Base-by-base conservation (phyloP, 108 stramenopile species). In the Asterionellopsis glacialis region DNA sequence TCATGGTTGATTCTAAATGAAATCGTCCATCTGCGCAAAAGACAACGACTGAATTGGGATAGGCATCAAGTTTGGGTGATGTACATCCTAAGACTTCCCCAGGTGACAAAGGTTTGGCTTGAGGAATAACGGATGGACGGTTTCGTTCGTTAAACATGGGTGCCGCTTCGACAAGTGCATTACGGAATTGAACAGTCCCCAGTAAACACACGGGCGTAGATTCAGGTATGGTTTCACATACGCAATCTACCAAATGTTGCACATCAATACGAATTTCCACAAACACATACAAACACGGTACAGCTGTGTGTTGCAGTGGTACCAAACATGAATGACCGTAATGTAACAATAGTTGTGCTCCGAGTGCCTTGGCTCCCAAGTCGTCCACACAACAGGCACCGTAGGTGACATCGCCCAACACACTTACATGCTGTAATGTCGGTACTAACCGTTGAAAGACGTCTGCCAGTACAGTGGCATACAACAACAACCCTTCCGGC, bases 371-470 rank as follows among this genome's bases (percentile, higher is more conserved):
- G 4, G 96, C 95, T 23, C 85, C 88, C 55, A 98, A 67, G 72
- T 99, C 98, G 55, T 96, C 98, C 51, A 99, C 86, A 69, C 98
- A 99, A 67, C 98, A 99, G 11, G 98, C 98, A 11, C 98, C 98
- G 57, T 99, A 99, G 19, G 97, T 98, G 40, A 99, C 98, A 70
- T 99, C 98, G 7, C 94, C 98, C 61, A 98, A 62, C 23, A 98
- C 77, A 5, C 89, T 68, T 4, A 94, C 82, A 11, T 84, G 73
- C 49, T 71, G 60, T 26, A 72, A 63, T 40, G 47, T 41, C 18
- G 65, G 51, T 0, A 77, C 63, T 61, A 96, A 95, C 19, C 85
- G 76, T 54, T 82, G 65, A 60, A 99, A 73, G 26, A 98, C 96
- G 69, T 98, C 97, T 7, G 95, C 87, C 27, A 99, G 59, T 9